These are phyloP conservation scores for Phalaenopsis hybrid DNA, from an alignment of 116 monocot genomes.

Conservation along the genomic window DNA sequence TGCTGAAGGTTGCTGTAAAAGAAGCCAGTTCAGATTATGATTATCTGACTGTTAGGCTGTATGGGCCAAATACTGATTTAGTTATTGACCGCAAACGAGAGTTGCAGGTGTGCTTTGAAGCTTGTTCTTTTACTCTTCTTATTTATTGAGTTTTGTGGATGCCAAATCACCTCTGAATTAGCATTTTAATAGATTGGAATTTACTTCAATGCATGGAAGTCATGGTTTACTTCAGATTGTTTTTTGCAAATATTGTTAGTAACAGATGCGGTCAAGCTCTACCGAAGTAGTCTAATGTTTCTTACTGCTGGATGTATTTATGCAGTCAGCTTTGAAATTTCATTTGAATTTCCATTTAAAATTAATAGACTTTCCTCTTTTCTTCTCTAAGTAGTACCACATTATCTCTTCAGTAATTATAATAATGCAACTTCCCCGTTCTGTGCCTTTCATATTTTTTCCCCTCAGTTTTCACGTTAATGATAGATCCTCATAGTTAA, in stretches of 20 bases:
- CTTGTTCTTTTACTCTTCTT: conserved; percentile 4
- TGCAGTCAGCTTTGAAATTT: background rate
- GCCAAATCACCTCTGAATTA: background rate
- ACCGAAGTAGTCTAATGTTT: background rate
- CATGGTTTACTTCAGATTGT: background rate
- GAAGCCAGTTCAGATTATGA: no score
- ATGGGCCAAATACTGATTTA: no score
- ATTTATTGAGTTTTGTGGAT: background rate
- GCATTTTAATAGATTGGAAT: background rate
- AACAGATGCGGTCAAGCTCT: background rate
- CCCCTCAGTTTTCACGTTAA: background rate
- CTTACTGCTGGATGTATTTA: background rate
- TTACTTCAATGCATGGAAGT: background rate
- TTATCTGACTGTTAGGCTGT: no score
- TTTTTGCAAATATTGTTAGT: background rate
- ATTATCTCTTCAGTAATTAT: background rate
- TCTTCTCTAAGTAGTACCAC: background rate
- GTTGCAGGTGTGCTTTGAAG: conserved; percentile 38
- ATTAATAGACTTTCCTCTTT: background rate
- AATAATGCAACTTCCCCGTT: background rate
- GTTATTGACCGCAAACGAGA: no score
- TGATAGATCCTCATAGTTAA: background rate
- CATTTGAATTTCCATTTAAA: background rate
- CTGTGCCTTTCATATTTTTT: background rate
- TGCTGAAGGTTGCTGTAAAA: no score